Evolutionary conservation across 2,329 filamentous ascomycete genomes (phyloP).

Genomic region (Lachnellula suecica): DNA sequence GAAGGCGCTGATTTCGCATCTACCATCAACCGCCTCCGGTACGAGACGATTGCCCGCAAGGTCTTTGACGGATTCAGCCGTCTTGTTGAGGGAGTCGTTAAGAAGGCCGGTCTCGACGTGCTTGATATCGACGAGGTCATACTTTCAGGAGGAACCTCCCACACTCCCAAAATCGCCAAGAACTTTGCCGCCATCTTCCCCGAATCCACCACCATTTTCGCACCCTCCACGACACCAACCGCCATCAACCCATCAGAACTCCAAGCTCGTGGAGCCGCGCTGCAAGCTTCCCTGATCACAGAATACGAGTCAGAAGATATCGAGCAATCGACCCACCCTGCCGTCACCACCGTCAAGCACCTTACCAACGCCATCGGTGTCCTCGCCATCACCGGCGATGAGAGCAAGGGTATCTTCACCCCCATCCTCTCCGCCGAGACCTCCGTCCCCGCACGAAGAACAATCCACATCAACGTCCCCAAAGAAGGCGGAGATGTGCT

Average conservation of each 20-base stretch:
- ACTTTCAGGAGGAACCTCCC: conserved; percentile 85
- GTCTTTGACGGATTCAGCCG: conserved; percentile 86
- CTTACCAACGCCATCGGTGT: conserved; percentile 87
- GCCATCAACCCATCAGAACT: conserved; percentile 95
- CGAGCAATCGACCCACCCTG: conserved; percentile 91
- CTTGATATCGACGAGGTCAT: conserved; percentile 95
- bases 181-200: conserved; percentile 82
- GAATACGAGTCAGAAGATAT: conserved; percentile 94
- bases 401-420: conserved; percentile 68
- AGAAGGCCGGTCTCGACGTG: conserved; percentile 90
- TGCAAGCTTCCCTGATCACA: conserved; percentile 91
- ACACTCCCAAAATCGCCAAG: conserved; percentile 88
- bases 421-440: conserved; percentile 84
- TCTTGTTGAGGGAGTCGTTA: conserved; percentile 78
- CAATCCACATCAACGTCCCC: conserved; percentile 73
- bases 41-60: conserved; percentile 84
- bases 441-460: conserved; percentile 83
- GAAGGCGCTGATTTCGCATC: conserved; percentile 89
- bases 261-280: conserved; percentile 83
- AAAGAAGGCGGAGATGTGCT: conserved; percentile 85
- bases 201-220: conserved; percentile 72
- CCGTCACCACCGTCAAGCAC: conserved; percentile 92
- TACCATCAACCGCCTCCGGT: conserved; percentile 90
- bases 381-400: conserved; percentile 61
- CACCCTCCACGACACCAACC: conserved; percentile 73